phyloP scores from a whole-genome alignment of 2,329 filamentous ascomycete genomes.

The Ophiostoma sp. region DNA sequence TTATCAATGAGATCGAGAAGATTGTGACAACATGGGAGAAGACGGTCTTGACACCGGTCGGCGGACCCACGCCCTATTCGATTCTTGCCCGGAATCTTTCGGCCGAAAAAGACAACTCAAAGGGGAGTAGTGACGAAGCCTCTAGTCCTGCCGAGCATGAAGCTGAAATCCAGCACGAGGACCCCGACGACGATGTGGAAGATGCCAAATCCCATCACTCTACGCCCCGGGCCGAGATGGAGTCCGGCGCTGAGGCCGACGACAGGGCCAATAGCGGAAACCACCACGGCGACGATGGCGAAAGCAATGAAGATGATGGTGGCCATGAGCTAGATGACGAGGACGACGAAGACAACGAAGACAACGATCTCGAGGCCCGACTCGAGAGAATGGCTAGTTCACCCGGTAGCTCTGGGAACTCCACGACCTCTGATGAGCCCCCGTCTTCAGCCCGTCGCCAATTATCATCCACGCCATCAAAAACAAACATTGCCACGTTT shows the following conservation, averaged over 20 bases:
- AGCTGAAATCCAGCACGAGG: not conserved
- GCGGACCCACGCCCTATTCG: not conserved
- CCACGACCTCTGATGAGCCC: constrained; percentile 59
- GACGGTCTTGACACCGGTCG: constrained; percentile 23
- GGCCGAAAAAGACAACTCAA: not conserved
- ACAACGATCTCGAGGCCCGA: not conserved
- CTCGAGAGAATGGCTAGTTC: constrained; percentile 52
- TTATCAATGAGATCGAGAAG: constrained; percentile 84
- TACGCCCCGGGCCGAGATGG: not conserved
- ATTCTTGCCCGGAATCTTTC: not conserved
- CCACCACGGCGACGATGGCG: constrained; percentile 35
- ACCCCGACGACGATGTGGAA: constrained; percentile 24
- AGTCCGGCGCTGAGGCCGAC: constrained; percentile 25
- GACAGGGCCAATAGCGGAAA: constrained; percentile 31
- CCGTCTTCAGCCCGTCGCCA: constrained; percentile 44
- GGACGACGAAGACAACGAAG: constrained; percentile 50
- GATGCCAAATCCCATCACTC: constrained; percentile 26
- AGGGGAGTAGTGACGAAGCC: not conserved
- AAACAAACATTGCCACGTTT: constrained; percentile 66
- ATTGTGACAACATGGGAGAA: constrained; percentile 50
- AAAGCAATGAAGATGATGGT: constrained; percentile 48
- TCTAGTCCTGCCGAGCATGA: not conserved
- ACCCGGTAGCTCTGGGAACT: constrained; percentile 59
- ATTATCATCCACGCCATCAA: constrained; percentile 51
- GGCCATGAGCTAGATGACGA: constrained; percentile 50